phyloP scores from a whole-genome alignment of 2,329 filamentous ascomycete genomes.

The Calonectria hawksworthii region DNA sequence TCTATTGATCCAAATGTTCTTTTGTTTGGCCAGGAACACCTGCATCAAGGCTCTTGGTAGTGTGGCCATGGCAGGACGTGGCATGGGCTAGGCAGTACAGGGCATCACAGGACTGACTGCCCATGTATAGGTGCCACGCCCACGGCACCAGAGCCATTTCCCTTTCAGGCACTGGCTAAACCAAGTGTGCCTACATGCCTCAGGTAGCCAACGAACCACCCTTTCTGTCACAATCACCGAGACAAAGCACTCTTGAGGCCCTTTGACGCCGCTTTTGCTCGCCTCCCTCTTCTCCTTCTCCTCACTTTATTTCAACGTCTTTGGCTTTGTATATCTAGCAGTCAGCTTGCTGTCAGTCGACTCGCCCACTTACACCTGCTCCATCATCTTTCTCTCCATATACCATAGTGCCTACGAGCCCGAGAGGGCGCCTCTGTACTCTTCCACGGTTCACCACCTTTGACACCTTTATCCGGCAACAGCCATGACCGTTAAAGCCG shows the following conservation, averaged over 20 bases:
- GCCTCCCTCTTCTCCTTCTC: background rate
- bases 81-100: background rate
- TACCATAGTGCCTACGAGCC: constrained; percentile 5
- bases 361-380: background rate
- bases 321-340: background rate
- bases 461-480: background rate
- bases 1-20: background rate
- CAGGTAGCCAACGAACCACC: background rate
- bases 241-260: constrained; percentile 1
- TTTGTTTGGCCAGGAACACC: background rate
- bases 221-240: background rate
- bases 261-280: background rate
- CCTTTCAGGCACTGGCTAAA: constrained; percentile 1
- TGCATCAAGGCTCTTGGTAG: background rate
- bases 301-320: background rate
- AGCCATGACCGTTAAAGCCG: constrained; percentile 20
- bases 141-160: background rate
- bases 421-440: background rate
- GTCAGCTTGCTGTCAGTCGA: background rate
- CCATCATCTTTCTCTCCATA: background rate
- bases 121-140: background rate
- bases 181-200: constrained; percentile 3
- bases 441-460: background rate
- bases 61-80: background rate
- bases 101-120: background rate